phyloP scores from a whole-genome alignment of 345 rosid genomes.

The Eucalyptus curtisii region DNA sequence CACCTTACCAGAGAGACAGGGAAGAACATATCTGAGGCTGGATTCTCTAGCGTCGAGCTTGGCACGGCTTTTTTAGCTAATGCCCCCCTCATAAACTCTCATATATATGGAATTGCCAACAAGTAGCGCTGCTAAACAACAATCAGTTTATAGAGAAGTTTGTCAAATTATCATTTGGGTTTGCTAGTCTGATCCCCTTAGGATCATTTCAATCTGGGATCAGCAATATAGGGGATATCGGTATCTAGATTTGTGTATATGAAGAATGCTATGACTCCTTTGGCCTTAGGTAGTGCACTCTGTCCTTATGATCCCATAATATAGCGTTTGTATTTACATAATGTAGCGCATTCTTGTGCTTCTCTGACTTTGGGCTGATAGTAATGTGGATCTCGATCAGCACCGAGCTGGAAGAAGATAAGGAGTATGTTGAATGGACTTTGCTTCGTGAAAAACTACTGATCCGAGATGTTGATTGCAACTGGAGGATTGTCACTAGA shows the following conservation, averaged over 20 bases:
- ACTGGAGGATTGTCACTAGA: neutral
- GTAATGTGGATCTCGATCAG: neutral
- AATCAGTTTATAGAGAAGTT: neutral
- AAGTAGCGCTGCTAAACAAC: slow-evolving; percentile 7
- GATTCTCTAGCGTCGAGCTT: slow-evolving; percentile 46
- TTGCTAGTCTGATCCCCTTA: neutral
- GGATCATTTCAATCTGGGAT: neutral
- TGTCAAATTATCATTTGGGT: neutral
- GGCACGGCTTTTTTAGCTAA: slow-evolving; percentile 19
- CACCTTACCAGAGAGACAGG: slow-evolving; percentile 65
- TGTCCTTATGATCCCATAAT: neutral
- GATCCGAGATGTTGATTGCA: neutral
- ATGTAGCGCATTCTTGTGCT: neutral
- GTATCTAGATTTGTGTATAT: neutral
- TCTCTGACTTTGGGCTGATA: neutral
- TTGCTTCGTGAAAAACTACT: neutral
- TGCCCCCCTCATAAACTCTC: slow-evolving; percentile 36
- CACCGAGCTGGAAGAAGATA: neutral
- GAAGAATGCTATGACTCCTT: neutral
- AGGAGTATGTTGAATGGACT: neutral
- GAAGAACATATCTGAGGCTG: slow-evolving; percentile 39
- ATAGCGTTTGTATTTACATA: neutral
- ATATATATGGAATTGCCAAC: slow-evolving; percentile 60
- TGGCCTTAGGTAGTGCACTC: neutral
- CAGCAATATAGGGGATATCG: neutral